Percentiles rank a stretch among this genome's conserved stretches.
These are phyloP conservation scores for Termitomyces sp. DNA, from an alignment of 768 basidiomycete species.

Conservation along the genomic window DNA sequence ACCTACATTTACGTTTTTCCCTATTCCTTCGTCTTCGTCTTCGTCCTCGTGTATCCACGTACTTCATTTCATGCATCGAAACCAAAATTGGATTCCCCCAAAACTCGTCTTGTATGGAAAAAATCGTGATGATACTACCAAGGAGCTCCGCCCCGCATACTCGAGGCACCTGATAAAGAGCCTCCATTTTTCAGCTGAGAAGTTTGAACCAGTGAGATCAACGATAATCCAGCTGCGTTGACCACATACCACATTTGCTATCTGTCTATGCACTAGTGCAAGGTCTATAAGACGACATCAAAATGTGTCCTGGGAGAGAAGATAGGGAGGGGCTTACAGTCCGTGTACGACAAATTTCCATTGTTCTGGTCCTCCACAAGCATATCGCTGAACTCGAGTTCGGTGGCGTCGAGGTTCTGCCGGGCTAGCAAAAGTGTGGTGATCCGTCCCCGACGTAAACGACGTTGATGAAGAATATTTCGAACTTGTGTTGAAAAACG, in stretches of 20 bases:
- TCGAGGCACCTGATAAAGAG: slow-evolving; percentile 31
- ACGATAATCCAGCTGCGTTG: slow-evolving; percentile 15
- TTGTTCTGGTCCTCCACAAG: slow-evolving; percentile 97
- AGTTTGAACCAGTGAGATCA: not conserved
- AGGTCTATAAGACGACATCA: slow-evolving; percentile 31
- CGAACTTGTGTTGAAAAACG: slow-evolving; percentile 80
- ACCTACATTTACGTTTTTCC: slow-evolving; percentile 23
- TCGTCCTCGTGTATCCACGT: slow-evolving; percentile 18
- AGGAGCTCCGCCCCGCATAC: slow-evolving; percentile 33
- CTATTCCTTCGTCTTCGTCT: slow-evolving; percentile 8
- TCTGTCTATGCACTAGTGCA: slow-evolving; percentile 47
- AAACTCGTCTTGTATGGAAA: not conserved
- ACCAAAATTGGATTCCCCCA: slow-evolving; percentile 23
- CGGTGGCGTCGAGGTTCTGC: slow-evolving; percentile 88
- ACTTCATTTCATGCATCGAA: slow-evolving; percentile 20
- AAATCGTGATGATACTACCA: slow-evolving; percentile 27
- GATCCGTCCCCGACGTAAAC: slow-evolving; percentile 44
- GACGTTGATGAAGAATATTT: slow-evolving; percentile 76
- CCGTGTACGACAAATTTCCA: slow-evolving; percentile 86
- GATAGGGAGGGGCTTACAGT: slow-evolving; percentile 58
- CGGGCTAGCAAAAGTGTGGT: slow-evolving; percentile 74
- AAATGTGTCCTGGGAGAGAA: not conserved
- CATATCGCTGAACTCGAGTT: slow-evolving; percentile 97
- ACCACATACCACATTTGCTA: slow-evolving; percentile 35
- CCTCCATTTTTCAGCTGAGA: slow-evolving; percentile 36